phyloP scores from a whole-genome alignment of 75 land plant genomes.

The Isoetes taiwanensis region DNA sequence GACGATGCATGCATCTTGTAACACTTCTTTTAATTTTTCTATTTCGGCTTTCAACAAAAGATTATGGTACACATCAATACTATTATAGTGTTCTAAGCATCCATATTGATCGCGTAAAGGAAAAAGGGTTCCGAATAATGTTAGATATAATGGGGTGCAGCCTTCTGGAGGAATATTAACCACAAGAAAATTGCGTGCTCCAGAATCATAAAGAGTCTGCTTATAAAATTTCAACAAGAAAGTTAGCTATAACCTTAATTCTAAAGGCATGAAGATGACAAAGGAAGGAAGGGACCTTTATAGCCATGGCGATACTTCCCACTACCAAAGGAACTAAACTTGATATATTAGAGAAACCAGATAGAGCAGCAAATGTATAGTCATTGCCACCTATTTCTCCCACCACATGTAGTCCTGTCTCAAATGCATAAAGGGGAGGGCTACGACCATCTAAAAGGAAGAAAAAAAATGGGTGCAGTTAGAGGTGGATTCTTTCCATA shows the following conservation, averaged over 20 bases:
- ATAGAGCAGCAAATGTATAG: no score
- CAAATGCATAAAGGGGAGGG: no score
- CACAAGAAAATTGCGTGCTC: conserved; percentile 15
- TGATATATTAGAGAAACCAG: no score
- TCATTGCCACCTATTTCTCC: conserved; percentile 20
- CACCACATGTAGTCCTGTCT: conserved; percentile 8
- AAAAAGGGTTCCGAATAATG: conserved; percentile 9
- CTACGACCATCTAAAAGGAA: no score
- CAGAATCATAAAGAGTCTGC: conserved; percentile 14
- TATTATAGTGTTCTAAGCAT: conserved; percentile 33
- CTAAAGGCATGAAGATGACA: no score
- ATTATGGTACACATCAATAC: conserved; percentile 18
- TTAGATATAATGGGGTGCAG: conserved; percentile 16
- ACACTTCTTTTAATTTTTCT: background rate
- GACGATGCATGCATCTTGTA: conserved; percentile 14
- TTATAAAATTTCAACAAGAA: no score
- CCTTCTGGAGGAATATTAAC: conserved; percentile 23
- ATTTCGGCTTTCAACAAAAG: conserved; percentile 16
- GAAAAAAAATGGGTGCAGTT: no score
- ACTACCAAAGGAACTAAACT: no score
- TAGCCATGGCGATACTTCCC: no score
- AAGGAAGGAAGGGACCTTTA: no score
- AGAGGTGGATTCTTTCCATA: no score
- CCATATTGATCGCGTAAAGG: conserved; percentile 32
- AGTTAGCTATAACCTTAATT: no score